Percentiles rank a stretch among this genome's conserved stretches.
Conservation (phyloP, 164 flowering plant genomes). For the Brasenia schreberi region DNA sequence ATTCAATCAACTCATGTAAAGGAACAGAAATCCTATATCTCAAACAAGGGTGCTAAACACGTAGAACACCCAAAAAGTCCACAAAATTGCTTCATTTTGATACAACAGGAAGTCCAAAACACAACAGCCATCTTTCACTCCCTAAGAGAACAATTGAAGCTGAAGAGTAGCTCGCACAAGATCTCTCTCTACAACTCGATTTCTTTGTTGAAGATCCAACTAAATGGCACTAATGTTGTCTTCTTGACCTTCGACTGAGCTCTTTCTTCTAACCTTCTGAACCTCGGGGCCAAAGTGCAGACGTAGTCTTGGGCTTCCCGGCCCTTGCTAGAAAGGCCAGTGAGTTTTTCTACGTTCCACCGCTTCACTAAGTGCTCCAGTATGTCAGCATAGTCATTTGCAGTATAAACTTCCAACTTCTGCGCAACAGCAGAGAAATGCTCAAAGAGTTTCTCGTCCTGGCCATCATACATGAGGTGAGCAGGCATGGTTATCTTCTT, state of each 20-base stretch:
- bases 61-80: too few relatives aligned
- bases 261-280: slow-evolving; percentile 8
- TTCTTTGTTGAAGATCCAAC: slow-evolving; percentile 11
- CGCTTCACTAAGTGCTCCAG: slow-evolving; percentile 1
- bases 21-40: too few relatives aligned
- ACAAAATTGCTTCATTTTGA: too few relatives aligned
- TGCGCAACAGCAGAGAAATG: slow-evolving; percentile 13
- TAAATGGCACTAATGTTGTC: slow-evolving; percentile 10
- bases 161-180: background rate
- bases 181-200: background rate
- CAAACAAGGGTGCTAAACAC: too few relatives aligned
- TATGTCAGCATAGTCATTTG: too few relatives aligned
- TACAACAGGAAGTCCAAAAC: too few relatives aligned
- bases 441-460: slow-evolving; percentile 11
- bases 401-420: slow-evolving; percentile 9
- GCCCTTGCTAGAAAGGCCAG: slow-evolving; percentile 11
- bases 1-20: too few relatives aligned
- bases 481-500: slow-evolving; percentile 17
- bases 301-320: slow-evolving; percentile 6
- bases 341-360: slow-evolving; percentile 15
- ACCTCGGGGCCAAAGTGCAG: slow-evolving; percentile 2
- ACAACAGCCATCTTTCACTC: too few relatives aligned
- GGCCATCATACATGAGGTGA: slow-evolving; percentile 13
- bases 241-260: slow-evolving; percentile 5
- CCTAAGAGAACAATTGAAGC: too few relatives aligned